Base-by-base conservation (phyloP, 768 basidiomycete species). In the Serendipita sp. region DNA sequence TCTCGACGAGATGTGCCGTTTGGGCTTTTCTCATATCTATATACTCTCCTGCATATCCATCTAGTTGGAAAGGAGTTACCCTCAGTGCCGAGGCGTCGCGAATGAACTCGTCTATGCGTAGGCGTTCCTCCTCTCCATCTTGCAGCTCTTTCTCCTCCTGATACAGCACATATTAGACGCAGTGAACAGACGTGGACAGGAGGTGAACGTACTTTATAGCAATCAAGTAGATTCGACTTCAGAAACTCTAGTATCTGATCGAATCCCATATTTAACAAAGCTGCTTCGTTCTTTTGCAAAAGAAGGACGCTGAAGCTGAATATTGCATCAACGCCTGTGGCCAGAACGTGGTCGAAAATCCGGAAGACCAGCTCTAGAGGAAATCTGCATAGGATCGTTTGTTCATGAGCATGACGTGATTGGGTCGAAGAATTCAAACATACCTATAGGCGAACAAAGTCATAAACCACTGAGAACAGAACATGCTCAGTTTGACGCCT, bases 401-500 rank as follows among this genome's bases (percentile, higher is more conserved):
- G n/a, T n/a, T 61, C 61, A 42, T 13, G 7, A 28, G 14, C 58
- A n/a, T 28, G 5, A 28, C 48, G 9, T 28, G 9, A 38, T 41
- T 17, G 3, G 26, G 33, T 28, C n/a, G n/a, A 30, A 3, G 22
- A 30, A 42, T 1, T 9, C 22, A 3, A 14, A 70, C 80, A 68
- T 69, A 86, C 90, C 90, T 83, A 73, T 95, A 97, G 70, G 90
- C 90, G 76, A 98, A 98, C 71, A 99, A 75, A 0, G 96, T 98
- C 70, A 99, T 77, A 73, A 98, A 97, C 96, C 96, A 99, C 66
- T 98, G 96, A 14, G 90, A 92, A 69, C 91, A 95, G 71, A 88
- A 98, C 93, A 99, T 98, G 74, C 88, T 94, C 50, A 91, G 93
- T 72, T 97, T 98, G 70, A 98, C 76, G 31, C 94, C 95, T 73